Base-by-base conservation (phyloP, 2,329 filamentous ascomycete genomes). In the Lasiodiplodia sp. region DNA sequence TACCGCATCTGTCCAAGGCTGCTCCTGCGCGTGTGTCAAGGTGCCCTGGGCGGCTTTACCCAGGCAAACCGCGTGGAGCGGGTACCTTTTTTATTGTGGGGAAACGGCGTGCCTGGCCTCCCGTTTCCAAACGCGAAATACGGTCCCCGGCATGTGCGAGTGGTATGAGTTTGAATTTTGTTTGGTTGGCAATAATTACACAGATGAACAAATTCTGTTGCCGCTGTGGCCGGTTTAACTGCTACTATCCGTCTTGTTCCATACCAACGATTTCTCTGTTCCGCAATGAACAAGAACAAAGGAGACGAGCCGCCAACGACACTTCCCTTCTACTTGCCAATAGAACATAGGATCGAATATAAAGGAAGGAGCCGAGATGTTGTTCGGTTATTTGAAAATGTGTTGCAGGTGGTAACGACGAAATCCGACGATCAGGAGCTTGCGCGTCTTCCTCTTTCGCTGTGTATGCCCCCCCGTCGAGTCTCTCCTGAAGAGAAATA, bases 181-280 rank as follows among this genome's bases (percentile, higher is more conserved):
- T 64, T 64, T 64, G 31, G 52, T 64, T 40, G 25, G 31, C 31
- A 34, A 14, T 49, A 53, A 21, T 64, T 64, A 52, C 60, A 64
- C 60, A 64, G 60, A 52, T 38, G 31, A 47, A 64, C 23, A 23
- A 28, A 64, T 64, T 52, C 60, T 64, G 60, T 64, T 64, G 60
- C 60, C 47, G 60, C 60, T 34, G 47, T 64, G 44, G 47, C 60
- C 37, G 28, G 7, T 28, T 34, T 44, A 6, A 21, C n/a, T 47
- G 7, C 44, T 38, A 38, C 60, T 47, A 21, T 44, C 18, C 28
- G 34, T 51, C 60, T 47, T 64, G 60, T 37, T 38, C 28, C 60
- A 28, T 31, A 38, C 60, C 31, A 25, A 23, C 40, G 47, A 47
- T 52, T 38, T 52, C 47, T 64, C n/a, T 64, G 60, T 52, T 64